Evolutionary conservation across 2,329 filamentous ascomycete species (phyloP).

Genomic region (Ophiostoma piceae): DNA sequence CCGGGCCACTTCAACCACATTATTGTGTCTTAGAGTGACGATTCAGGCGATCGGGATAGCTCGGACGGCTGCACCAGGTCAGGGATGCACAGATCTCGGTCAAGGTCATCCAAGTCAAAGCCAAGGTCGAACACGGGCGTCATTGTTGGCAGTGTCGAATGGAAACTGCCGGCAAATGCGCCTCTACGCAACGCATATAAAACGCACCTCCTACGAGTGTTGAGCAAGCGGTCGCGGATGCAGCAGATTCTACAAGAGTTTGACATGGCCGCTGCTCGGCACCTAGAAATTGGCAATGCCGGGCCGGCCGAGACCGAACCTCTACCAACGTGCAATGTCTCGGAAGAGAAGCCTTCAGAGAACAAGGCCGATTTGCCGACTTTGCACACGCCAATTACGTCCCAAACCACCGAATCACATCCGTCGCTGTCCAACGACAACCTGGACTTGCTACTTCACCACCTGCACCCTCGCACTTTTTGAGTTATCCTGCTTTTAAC

Average conservation of each 20-base stretch:
- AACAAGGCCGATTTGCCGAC: not conserved
- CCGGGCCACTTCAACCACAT: slow-evolving; percentile 80
- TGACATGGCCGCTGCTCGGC: not conserved
- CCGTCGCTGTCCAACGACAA: not conserved
- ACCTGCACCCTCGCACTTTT: not conserved
- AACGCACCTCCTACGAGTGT: not conserved
- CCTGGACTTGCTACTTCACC: not conserved
- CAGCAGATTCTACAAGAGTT: not conserved
- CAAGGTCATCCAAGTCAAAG: not conserved
- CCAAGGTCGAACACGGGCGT: not conserved
- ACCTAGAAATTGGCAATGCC: not conserved
- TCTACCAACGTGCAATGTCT: not conserved
- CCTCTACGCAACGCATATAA: not conserved
- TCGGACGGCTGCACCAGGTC: not conserved
- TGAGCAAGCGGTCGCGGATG: slow-evolving; percentile 10
- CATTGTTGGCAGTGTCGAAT: slow-evolving; percentile 16
- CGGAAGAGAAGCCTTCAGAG: not conserved
- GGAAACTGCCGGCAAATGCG: not conserved
- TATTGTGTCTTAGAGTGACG: slow-evolving; percentile 51
- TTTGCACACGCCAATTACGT: not conserved
- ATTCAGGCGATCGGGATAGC: not conserved
- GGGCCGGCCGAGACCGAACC: not conserved
- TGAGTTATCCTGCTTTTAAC: not conserved
- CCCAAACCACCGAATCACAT: not conserved
- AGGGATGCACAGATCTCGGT: not conserved